phyloP scores from a whole-genome alignment of 805 yeast genomes.

The Candida glaebosa region DNA sequence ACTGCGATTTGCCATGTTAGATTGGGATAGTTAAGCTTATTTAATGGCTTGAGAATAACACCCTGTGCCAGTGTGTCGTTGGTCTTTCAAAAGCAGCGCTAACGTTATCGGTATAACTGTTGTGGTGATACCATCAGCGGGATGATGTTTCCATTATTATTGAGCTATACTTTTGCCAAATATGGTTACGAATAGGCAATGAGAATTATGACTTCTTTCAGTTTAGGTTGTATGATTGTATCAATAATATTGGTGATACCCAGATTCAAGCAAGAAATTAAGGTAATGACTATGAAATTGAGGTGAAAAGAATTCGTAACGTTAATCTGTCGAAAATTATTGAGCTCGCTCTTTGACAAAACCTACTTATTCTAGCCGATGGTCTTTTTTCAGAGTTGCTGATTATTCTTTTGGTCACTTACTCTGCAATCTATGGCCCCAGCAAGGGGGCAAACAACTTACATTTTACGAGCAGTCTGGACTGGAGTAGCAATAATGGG shows the following conservation, averaged over 20 bases:
- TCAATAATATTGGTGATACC: constrained; percentile 25
- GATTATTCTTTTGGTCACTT: constrained; percentile 26
- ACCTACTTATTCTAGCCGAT: constrained; percentile 25
- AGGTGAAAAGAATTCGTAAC: constrained; percentile 7
- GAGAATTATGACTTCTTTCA: constrained; percentile 40
- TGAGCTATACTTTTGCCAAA: constrained; percentile 41
- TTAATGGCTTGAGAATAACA: constrained; percentile 57
- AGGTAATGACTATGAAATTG: too few species aligned
- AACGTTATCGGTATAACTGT: constrained; percentile 56
- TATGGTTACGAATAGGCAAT: constrained; percentile 61
- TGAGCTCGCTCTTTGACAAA: constrained; percentile 14
- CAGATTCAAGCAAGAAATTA: constrained; percentile 17
- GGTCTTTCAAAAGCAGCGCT: constrained; percentile 59
- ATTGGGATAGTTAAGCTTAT: constrained; percentile 55
- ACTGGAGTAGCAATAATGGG: constrained; percentile 29
- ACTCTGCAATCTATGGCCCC: constrained; percentile 31
- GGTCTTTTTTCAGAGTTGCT: constrained; percentile 29
- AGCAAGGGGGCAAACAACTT: constrained; percentile 27
- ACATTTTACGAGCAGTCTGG: constrained; percentile 26
- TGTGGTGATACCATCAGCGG: constrained; percentile 71
- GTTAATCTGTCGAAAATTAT: constrained; percentile 5
- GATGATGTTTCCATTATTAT: constrained; percentile 52
- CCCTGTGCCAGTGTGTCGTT: constrained; percentile 65
- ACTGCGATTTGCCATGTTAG: constrained; percentile 56
- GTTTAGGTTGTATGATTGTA: constrained; percentile 22